These are phyloP conservation scores for Coleophoma crateriformis DNA, from an alignment of 2,329 filamentous ascomycete genomes.

Conservation along the genomic window DNA sequence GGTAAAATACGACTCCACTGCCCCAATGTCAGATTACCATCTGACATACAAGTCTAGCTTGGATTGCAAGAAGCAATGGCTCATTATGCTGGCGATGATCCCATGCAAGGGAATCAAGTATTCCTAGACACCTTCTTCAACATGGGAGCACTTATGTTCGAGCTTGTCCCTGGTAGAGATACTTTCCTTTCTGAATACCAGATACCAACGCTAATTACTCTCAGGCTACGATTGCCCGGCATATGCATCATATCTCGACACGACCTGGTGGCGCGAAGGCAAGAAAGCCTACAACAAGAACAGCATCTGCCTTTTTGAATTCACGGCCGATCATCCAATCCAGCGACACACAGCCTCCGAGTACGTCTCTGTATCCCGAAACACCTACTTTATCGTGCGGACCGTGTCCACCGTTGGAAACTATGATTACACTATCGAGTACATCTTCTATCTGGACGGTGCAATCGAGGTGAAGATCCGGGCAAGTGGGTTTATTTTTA, in stretches of 20 bases:
- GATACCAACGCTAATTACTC: too few relatives aligned
- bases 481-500: conserved; percentile 45
- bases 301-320: conserved; percentile 38
- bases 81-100: conserved; percentile 22
- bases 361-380: conserved; percentile 16
- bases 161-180: conserved; percentile 16
- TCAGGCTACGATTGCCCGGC: conserved; percentile 20
- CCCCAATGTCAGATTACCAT: background rate
- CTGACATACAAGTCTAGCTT: background rate
- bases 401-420: conserved; percentile 34
- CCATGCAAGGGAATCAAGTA: conserved; percentile 10
- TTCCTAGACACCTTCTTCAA: conserved; percentile 26
- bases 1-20: background rate
- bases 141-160: conserved; percentile 22
- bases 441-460: conserved; percentile 34
- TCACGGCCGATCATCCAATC: conserved; percentile 30
- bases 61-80: conserved; percentile 35
- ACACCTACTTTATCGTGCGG: conserved; percentile 29
- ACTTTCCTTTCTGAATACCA: too few relatives aligned
- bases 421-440: conserved; percentile 36
- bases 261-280: conserved; percentile 12
- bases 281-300: conserved; percentile 27
- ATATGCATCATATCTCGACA: conserved; percentile 22
- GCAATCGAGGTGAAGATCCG: conserved; percentile 38
- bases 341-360: conserved; percentile 28